Conservation (phyloP, 1,139 yeast species). For the Hyphopichia fennica region DNA sequence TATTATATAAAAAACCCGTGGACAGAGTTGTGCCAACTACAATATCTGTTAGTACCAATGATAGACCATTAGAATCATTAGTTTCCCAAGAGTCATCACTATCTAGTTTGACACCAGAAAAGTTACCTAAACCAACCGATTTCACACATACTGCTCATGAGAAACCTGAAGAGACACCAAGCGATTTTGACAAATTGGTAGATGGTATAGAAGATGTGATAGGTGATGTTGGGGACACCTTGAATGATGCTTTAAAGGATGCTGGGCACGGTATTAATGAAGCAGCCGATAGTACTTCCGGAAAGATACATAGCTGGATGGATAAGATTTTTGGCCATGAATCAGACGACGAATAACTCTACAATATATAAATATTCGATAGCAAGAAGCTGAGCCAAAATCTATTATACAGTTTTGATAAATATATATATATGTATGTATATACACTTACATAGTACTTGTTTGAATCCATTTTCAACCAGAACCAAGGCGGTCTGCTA, state of each 20-base stretch:
- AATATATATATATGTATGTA: conserved; percentile 4
- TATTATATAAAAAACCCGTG: conserved; percentile 33
- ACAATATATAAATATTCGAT: not conserved
- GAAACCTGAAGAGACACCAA: not conserved
- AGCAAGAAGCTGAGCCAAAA: not conserved
- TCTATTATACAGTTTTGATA: no score
- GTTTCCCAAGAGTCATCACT: conserved; percentile 24
- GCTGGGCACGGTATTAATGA: not conserved
- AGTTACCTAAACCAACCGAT: conserved; percentile 39
- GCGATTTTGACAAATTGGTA: conserved; percentile 14
- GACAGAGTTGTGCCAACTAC: conserved; percentile 14
- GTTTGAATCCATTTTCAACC: not conserved
- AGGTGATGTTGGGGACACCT: conserved; percentile 10
- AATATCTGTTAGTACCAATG: conserved; percentile 18
- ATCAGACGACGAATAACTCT: not conserved
- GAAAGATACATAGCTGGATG: not conserved
- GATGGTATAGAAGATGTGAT: conserved; percentile 15
- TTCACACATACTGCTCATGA: conserved; percentile 10
- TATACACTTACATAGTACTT: not conserved
- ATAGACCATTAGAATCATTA: conserved; percentile 28
- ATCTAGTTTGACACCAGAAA: conserved; percentile 18
- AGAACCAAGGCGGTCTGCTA: conserved; percentile 9
- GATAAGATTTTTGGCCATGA: not conserved
- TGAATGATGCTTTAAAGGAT: conserved; percentile 12
- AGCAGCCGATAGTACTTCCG: not conserved